These are phyloP conservation scores for Yamadazyma friedrichii DNA, from an alignment of 1,139 yeast species.

Conservation along the genomic window DNA sequence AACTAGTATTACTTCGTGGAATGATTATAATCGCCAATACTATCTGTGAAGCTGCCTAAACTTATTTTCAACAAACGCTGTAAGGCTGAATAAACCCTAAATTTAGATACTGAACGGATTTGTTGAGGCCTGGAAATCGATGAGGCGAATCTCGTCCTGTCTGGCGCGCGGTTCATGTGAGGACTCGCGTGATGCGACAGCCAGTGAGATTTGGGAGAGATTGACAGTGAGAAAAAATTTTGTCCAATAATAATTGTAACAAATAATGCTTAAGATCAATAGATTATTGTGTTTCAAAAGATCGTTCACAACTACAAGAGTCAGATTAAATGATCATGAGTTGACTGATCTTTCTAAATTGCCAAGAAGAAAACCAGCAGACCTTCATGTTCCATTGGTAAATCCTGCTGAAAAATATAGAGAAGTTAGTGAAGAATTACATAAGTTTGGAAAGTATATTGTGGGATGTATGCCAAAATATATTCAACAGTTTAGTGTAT, in stretches of 20 bases:
- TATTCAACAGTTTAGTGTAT: slow-evolving; percentile 80
- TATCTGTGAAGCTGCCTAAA: too few species aligned
- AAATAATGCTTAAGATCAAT: slow-evolving; percentile 4
- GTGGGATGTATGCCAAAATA: slow-evolving; percentile 80
- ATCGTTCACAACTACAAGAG: slow-evolving; percentile 4
- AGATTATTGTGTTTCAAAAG: slow-evolving; percentile 9
- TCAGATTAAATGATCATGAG: slow-evolving; percentile 21
- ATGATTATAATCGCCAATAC: too few species aligned
- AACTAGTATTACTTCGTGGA: too few species aligned
- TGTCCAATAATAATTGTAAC: slow-evolving; percentile 7
- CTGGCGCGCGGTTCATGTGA: too few species aligned
- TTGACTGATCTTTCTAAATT: slow-evolving; percentile 36
- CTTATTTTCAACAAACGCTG: too few species aligned
- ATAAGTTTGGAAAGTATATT: slow-evolving; percentile 78
- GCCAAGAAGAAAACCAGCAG: slow-evolving; percentile 40
- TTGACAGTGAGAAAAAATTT: background rate
- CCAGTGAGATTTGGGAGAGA: background rate
- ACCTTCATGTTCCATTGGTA: slow-evolving; percentile 54
- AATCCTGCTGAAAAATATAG: slow-evolving; percentile 79
- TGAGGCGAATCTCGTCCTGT: too few species aligned
- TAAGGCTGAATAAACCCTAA: too few species aligned
- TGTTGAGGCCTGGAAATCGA: too few species aligned
- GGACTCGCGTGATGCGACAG: too few species aligned
- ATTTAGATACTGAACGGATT: too few species aligned
- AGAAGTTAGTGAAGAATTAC: slow-evolving; percentile 71